Percentiles rank a stretch among this genome's conserved stretches.
Conservation (phyloP, 2,329 filamentous ascomycete genomes). For the Phialophora chinensis region DNA sequence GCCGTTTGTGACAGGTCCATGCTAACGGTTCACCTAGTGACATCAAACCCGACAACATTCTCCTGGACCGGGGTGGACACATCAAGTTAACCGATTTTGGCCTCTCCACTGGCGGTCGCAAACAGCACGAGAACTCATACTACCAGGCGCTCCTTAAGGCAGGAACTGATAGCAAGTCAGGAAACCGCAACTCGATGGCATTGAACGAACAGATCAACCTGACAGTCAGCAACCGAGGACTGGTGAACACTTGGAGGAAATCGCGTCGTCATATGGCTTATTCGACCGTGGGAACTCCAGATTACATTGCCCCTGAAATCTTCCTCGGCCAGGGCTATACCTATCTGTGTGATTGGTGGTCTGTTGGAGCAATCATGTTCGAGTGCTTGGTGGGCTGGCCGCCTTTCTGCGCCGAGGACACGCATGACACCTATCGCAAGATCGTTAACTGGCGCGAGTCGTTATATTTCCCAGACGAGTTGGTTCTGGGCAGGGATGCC, state of each 20-base stretch:
- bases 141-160: conserved; percentile 95
- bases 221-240: conserved; percentile 94
- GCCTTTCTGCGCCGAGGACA: conserved; percentile 97
- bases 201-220: conserved; percentile 94
- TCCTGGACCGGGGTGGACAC: conserved; percentile 92
- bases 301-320: conserved; percentile 98
- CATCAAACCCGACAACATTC: conserved; percentile 98
- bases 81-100: conserved; percentile 99
- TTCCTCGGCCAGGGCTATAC: conserved; percentile 96
- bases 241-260: conserved; percentile 99
- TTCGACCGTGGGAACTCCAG: conserved; percentile 95
- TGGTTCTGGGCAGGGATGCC: conserved; percentile 83
- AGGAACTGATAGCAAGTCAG: conserved; percentile 68
- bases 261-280: conserved; percentile 95
- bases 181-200: conserved; percentile 90
- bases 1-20: conserved; percentile 25
- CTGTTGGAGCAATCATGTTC: conserved; percentile 98
- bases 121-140: conserved; percentile 96
- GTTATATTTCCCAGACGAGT: conserved; percentile 94
- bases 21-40: conserved; percentile 65
- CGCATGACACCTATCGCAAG: conserved; percentile 97
- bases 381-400: conserved; percentile 99
- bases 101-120: conserved; percentile 96
- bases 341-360: conserved; percentile 99
- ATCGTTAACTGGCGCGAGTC: conserved; percentile 98